Evolutionary conservation across 164 flowering plant species (phyloP), one percentile per base, ranked within the genome.

Genomic region (Kalanchoe fedtschenkoi): DNA sequence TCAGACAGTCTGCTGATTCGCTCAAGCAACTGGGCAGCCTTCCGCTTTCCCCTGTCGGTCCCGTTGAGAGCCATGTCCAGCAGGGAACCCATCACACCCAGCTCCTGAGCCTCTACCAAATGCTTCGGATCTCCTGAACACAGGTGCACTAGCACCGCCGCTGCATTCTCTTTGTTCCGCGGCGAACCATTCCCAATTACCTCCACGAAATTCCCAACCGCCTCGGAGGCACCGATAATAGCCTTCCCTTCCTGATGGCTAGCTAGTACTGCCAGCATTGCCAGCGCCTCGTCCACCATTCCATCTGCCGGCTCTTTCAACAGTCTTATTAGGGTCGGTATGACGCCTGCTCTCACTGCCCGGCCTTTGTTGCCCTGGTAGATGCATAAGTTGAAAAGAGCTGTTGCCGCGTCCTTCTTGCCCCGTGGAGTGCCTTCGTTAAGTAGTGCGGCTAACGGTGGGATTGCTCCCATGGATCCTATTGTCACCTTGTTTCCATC

Each of bases 401-500:
- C 84, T 22, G 98, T 93, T 17, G 90, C 54, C 0, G 95, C 88
- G 58, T 93, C 98, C 62, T 93, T 93, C 78, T 90, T 93, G 42
- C 98, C 97, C 17, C 98, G 60, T 56, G 51, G 74, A 0, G 88
- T 72, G 0, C 97, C 97, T 32, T 69, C 73, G 57, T 86, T 59
- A 16, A 93, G 68, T 60, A 93, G 70, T 14, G 83, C 69, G 17
- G 90, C 97, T 67, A 93, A 61, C 5, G 92, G 96, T 21, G 98
- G 95, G 4, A 93, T 87, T 1, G 98, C 96, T n/a, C 98, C 98
- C 61, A 85, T 83, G 0, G 86, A 97, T 1, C 98, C 98, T 11
- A 93, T 90, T 0, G 90, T 80, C 11, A 75, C 62, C 78, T 79
- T 83, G 77, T 88, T 90, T 61, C 90, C 97, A 13, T 86, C 98